A percentile compares a stretch with the other conserved stretches of the same genome.
These are phyloP conservation scores for Pleurotus djamor DNA, from an alignment of 768 basidiomycete genomes.

Conservation along the genomic window DNA sequence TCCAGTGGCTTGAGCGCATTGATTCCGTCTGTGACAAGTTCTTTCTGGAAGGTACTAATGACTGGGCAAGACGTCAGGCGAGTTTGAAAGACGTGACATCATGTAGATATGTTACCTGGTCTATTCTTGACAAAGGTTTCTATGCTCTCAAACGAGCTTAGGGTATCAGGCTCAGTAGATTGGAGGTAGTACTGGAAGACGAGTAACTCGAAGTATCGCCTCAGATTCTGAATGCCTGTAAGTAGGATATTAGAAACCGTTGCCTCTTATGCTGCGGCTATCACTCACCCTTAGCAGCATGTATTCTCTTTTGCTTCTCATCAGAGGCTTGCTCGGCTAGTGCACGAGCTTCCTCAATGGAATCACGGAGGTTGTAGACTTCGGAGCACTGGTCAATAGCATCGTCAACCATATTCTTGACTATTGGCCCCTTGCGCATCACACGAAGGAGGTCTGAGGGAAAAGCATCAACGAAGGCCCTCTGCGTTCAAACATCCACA, in stretches of 20 bases:
- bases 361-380: constrained; percentile 82
- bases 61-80: constrained; percentile 39
- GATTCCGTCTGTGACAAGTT: constrained; percentile 75
- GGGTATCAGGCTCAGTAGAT: constrained; percentile 77
- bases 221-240: constrained; percentile 74
- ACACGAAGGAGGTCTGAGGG: constrained; percentile 75
- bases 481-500: neutral
- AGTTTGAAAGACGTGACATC: neutral
- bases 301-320: constrained; percentile 60
- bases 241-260: neutral
- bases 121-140: constrained; percentile 80
- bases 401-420: constrained; percentile 85
- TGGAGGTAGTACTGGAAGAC: constrained; percentile 90
- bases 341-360: constrained; percentile 82
- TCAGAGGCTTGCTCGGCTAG: constrained; percentile 77
- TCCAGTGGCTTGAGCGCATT: constrained; percentile 82
- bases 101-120: constrained; percentile 53
- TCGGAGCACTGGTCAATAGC: constrained; percentile 85
- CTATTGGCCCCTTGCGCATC: constrained; percentile 79
- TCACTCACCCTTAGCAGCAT: constrained; percentile 63
- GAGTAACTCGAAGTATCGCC: constrained; percentile 83
- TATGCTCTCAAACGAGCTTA: constrained; percentile 71
- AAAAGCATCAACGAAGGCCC: neutral
- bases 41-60: constrained; percentile 94
- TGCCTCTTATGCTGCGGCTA: constrained; percentile 6